Evolutionary conservation across 2,329 filamentous ascomycete genomes (phyloP).

Genomic region (Aspergillus sp.): DNA sequence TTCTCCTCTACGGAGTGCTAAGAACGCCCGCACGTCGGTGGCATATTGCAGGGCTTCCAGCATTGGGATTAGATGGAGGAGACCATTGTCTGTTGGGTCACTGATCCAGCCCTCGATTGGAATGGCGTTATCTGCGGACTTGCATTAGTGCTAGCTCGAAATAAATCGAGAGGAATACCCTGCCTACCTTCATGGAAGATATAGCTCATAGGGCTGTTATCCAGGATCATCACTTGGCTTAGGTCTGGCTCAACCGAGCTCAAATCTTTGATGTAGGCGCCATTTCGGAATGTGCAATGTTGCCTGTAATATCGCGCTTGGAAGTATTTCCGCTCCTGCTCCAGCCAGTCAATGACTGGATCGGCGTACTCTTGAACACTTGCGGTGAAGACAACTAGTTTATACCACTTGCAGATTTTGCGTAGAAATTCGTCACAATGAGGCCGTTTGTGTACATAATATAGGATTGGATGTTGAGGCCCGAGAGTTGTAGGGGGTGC

Average conservation of each 20-base stretch:
- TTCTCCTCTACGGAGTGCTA: conserved; percentile 86
- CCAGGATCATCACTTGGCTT: conserved; percentile 97
- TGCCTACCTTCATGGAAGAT: conserved; percentile 91
- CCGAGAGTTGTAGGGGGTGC: conserved; percentile 67
- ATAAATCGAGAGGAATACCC: neutral
- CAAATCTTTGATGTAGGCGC: conserved; percentile 96
- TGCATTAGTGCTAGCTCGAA: neutral
- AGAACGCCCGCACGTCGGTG: conserved; percentile 86
- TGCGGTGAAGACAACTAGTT: conserved; percentile 92
- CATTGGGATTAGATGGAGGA: conserved; percentile 87
- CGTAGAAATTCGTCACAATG: conserved; percentile 96
- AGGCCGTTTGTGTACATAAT: conserved; percentile 97
- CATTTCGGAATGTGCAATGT: conserved; percentile 93
- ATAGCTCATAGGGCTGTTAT: conserved; percentile 97
- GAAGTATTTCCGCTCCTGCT: conserved; percentile 96
- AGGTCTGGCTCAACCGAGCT: conserved; percentile 94
- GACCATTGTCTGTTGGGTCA: conserved; percentile 93
- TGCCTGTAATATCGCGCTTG: conserved; percentile 91
- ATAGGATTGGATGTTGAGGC: conserved; percentile 92
- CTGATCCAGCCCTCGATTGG: conserved; percentile 99
- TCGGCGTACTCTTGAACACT: conserved; percentile 98
- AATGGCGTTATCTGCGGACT: conserved; percentile 84
- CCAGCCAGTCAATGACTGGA: conserved; percentile 97
- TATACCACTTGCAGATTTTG: conserved; percentile 97
- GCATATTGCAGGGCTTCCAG: conserved; percentile 95